These are phyloP conservation scores for Metschnikowia matae DNA, from an alignment of 805 yeast species.

Conservation along the genomic window DNA sequence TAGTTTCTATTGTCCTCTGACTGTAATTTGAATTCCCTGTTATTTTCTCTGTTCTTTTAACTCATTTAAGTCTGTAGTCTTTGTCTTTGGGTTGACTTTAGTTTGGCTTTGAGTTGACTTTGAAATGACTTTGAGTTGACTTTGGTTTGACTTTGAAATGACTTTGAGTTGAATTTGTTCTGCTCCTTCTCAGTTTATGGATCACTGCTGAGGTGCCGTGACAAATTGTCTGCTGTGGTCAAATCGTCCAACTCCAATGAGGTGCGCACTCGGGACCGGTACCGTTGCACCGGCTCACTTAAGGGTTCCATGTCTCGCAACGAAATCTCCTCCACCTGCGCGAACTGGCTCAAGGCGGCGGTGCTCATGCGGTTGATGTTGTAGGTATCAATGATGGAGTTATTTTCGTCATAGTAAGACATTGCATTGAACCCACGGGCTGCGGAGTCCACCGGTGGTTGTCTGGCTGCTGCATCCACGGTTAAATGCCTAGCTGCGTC, in stretches of 20 bases:
- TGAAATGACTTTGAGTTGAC: too few species aligned
- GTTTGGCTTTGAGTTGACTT: background rate
- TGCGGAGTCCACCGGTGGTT: background rate
- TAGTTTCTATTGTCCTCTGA: too few species aligned
- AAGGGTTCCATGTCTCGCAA: slow-evolving; percentile 32
- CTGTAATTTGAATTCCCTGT: too few species aligned
- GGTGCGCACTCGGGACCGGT: slow-evolving; percentile 24
- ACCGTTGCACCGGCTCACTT: slow-evolving; percentile 14
- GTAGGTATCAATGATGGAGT: slow-evolving; percentile 32
- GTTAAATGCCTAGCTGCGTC: background rate
- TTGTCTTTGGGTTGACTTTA: too few species aligned
- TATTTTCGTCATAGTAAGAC: slow-evolving; percentile 31
- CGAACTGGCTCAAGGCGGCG: slow-evolving; percentile 29
- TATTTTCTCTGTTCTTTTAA: too few species aligned
- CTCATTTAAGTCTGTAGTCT: too few species aligned
- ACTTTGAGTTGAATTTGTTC: background rate
- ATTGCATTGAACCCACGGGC: slow-evolving; percentile 26
- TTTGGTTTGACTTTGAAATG: background rate
- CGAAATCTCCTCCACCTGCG: slow-evolving; percentile 50
- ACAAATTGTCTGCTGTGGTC: slow-evolving; percentile 30
- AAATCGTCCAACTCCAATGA: slow-evolving; percentile 37
- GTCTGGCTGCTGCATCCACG: background rate
- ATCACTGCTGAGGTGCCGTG: background rate
- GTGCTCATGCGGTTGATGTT: slow-evolving; percentile 25
- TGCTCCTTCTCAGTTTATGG: background rate